Base-by-base conservation (phyloP, 352 stramenopile genomes). In the Peronospora farinosa region DNA sequence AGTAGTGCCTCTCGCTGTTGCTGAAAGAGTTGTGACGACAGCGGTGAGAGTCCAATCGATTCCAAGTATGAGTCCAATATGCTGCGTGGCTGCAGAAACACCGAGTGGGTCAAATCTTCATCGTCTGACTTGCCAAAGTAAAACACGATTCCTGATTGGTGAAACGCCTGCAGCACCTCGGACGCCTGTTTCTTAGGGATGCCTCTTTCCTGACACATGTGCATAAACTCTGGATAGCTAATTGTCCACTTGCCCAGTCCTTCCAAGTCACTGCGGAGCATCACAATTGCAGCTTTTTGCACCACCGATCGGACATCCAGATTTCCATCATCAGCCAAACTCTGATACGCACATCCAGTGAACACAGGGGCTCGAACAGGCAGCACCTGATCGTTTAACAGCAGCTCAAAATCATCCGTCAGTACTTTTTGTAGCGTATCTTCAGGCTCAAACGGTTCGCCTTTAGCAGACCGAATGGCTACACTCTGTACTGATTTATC, bases 171-270 rank as follows among this genome's bases (percentile, higher is more conserved):
- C 21, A 92, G 71, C 16, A 92, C 67, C 49, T 90, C 77, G 1
- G 67, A 60, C 11, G 82, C 77, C 54, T 92, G 78, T 60, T 90
- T 92, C 65, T 90, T 88, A 5, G 78, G 74, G 54, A 92, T 90
- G 17, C 82, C 82, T n/a, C 71, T 65, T 10, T 88, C 73, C 13
- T 66, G 59, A 31, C 78, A 88, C 65, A 89, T 62, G 37, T 75
- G 54, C 21, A 86, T 64, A 47, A 88, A 92, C 33, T 90, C 77
- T 3, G 64, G 55, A 36, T 75, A 72, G 38, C 63, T 83, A 54
- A 91, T 79, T 46, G 88, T 91, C 79, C 79, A 91, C 63, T 88
- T 84, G 35, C 65, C 66, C n/a, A 84, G 64, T 43, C 53, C 73
- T 43, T 88, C 79, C 37, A 92, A 59, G n/a, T 67, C 66, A 49